A percentile compares a stretch with the other conserved stretches of the same genome.
phyloP scores from a whole-genome alignment of 2,329 filamentous ascomycete genomes.

The Fusarium pseudocircinatum region DNA sequence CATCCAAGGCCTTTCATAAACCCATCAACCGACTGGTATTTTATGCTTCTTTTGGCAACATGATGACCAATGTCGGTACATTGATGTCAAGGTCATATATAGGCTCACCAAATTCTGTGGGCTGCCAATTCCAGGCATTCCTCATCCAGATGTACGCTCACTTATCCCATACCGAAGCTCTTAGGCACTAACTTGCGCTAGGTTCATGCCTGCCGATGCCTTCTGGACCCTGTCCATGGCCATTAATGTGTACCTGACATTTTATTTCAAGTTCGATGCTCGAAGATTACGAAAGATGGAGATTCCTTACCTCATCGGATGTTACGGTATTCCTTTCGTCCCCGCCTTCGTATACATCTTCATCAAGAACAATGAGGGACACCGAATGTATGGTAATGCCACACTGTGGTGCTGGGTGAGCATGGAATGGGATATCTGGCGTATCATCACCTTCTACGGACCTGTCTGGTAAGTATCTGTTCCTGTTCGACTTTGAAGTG shows the following conservation, averaged over 20 bases:
- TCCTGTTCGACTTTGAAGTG: too few species aligned
- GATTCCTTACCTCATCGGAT: constrained; percentile 72
- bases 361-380: constrained; percentile 61
- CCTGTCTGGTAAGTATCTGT: constrained; percentile 68
- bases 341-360: constrained; percentile 76
- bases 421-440: constrained; percentile 73
- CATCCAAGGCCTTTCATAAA: constrained; percentile 78
- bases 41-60: constrained; percentile 83
- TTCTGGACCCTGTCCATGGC: constrained; percentile 86
- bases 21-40: constrained; percentile 89
- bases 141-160: constrained; percentile 80
- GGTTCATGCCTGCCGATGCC: constrained; percentile 81
- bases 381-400: constrained; percentile 76
- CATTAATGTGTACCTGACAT: constrained; percentile 83
- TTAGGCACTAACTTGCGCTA: constrained; percentile 48
- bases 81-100: constrained; percentile 75
- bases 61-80: constrained; percentile 80
- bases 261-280: constrained; percentile 78
- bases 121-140: constrained; percentile 79
- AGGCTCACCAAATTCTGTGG: constrained; percentile 55
- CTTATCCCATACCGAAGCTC: background rate
- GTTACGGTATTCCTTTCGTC: constrained; percentile 78
- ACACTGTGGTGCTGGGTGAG: constrained; percentile 85
- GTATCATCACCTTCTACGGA: constrained; percentile 79
- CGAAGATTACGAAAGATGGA: constrained; percentile 73